A percentile compares a stretch with the other conserved stretches of the same genome.
phyloP scores from a whole-genome alignment of 2,329 filamentous ascomycete genomes.

The Arthrinium puccinioides region DNA sequence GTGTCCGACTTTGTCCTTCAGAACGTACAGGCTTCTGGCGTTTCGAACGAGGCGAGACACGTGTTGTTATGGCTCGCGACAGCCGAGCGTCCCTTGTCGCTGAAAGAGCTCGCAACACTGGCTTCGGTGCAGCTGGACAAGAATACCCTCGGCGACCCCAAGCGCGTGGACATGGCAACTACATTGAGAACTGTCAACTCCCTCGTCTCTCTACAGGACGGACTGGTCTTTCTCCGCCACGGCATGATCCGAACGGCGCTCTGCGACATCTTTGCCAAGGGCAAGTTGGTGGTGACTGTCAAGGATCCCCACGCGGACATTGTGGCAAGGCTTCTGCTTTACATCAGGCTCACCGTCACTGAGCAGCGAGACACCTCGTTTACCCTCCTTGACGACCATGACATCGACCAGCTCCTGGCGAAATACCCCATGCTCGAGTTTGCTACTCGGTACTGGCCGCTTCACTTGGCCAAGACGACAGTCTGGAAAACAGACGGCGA shows the following conservation, averaged over 20 bases:
- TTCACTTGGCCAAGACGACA: conserved; percentile 7
- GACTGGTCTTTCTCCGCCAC: conserved; percentile 26
- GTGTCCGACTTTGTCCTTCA: conserved; percentile 23
- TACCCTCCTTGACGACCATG: conserved; percentile 16
- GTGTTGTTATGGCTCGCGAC: conserved; percentile 30
- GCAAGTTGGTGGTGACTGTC: conserved; percentile 20
- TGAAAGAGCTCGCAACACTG: conserved; percentile 23
- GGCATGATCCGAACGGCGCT: conserved; percentile 22
- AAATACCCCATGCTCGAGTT: conserved; percentile 13
- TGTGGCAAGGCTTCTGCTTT: conserved; percentile 22
- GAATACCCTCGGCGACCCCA: conserved; percentile 16
- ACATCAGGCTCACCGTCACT: conserved; percentile 21
- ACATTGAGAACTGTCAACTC: conserved; percentile 21
- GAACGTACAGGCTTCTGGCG: conserved; percentile 14
- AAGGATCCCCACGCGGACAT: conserved; percentile 27
- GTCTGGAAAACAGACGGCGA: conserved; percentile 6
- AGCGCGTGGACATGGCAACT: conserved; percentile 14
- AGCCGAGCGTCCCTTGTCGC: conserved; percentile 24
- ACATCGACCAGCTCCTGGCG: conserved; percentile 15
- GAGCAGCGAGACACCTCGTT: conserved; percentile 24
- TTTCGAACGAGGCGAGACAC: conserved; percentile 21
- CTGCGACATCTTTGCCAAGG: conserved; percentile 21
- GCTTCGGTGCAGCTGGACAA: conserved; percentile 22
- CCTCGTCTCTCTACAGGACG: conserved; percentile 25
- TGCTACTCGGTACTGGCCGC: conserved; percentile 13